Conservation (phyloP, 306 rosid genomes). For the Acacia acuminata region DNA sequence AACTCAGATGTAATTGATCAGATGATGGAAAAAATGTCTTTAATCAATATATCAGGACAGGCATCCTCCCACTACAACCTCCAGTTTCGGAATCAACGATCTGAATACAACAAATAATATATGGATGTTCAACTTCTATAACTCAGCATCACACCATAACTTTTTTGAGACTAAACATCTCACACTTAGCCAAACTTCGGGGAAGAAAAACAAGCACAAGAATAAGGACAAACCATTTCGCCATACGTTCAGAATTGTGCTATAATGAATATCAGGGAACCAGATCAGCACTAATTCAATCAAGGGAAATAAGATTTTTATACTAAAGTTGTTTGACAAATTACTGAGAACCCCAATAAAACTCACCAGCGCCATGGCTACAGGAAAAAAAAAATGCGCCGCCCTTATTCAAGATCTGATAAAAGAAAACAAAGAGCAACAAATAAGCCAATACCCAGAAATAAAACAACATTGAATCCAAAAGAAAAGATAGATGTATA, state of each 20-base stretch:
- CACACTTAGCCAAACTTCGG: neutral
- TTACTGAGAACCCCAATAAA: neutral
- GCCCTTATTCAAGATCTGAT: conserved; percentile 56
- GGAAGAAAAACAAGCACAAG: neutral
- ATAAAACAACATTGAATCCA: neutral
- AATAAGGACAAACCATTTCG: neutral
- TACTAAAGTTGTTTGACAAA: neutral
- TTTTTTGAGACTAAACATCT: neutral
- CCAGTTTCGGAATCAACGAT: neutral
- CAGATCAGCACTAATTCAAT: conserved; percentile 3
- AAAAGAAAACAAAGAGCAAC: neutral
- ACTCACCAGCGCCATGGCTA: conserved; percentile 87
- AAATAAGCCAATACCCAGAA: neutral
- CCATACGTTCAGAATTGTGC: neutral
- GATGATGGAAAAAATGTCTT: neutral
- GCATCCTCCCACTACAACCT: neutral
- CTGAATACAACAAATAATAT: neutral
- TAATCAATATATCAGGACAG: neutral
- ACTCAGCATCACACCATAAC: neutral
- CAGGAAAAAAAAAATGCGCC: conserved; percentile 42
- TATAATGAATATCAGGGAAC: neutral
- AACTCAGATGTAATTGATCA: neutral
- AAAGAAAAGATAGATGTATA: neutral
- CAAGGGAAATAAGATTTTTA: neutral
- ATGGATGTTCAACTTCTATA: neutral